phyloP scores from a whole-genome alignment of 23 red algal species.

The Agarophyton chilense region DNA sequence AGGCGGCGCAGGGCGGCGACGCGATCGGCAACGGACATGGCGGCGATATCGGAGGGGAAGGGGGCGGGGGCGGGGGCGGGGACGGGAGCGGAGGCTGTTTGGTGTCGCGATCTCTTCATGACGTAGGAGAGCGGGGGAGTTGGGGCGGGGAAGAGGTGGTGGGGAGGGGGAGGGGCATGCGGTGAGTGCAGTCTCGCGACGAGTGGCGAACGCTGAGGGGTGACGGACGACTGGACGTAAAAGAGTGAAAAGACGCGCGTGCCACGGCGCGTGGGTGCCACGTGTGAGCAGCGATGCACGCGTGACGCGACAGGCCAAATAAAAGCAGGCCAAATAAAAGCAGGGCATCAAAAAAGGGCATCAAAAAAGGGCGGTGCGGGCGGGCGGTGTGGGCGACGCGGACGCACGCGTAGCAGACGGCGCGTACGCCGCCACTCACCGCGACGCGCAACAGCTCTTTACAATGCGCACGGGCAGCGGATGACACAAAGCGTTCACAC shows the following conservation, averaged over 20 bases:
- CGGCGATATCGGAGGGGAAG: constrained; percentile 29
- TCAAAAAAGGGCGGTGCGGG: background rate
- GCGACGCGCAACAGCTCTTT: no score
- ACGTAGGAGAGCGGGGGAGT: background rate
- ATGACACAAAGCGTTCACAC: background rate
- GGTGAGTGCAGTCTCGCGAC: no score
- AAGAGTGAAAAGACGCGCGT: no score
- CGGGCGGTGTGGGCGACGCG: background rate
- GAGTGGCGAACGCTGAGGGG: no score
- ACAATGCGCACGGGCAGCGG: no score
- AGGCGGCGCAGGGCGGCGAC: constrained; percentile 44
- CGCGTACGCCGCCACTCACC: background rate
- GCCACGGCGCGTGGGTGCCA: no score
- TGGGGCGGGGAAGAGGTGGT: background rate
- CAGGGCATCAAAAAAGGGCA: no score
- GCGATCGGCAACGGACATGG: constrained; percentile 57
- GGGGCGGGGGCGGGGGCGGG: background rate
- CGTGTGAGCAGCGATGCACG: no score
- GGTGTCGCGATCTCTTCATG: constrained; percentile 51
- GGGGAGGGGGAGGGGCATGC: background rate
- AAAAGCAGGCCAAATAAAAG: no score
- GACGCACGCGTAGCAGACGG: background rate
- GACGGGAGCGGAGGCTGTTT: background rate
- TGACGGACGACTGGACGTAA: no score
- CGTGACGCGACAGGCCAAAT: no score